Percentiles rank a stretch among this genome's conserved stretches.
These are phyloP conservation scores for Vitis rotundifolia DNA, from an alignment of 164 flowering plant species.

Conservation along the genomic window DNA sequence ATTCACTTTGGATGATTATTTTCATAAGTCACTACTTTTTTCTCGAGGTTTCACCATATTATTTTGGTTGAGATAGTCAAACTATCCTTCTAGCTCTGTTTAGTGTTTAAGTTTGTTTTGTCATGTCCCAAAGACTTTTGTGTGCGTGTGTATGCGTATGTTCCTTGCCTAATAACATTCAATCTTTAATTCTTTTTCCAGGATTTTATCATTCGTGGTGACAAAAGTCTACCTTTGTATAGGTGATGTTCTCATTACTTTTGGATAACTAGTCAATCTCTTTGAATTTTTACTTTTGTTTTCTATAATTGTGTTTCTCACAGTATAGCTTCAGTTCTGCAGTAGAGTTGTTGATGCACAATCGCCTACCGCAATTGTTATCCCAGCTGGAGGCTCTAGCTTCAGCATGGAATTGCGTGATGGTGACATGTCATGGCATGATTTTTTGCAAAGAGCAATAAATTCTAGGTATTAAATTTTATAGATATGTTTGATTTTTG, in stretches of 20 bases:
- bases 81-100: too few species aligned
- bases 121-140: too few species aligned
- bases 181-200: conserved; percentile 19
- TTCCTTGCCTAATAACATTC: background rate
- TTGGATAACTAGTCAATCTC: background rate
- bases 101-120: too few species aligned
- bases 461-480: conserved; percentile 42
- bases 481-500: background rate
- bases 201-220: conserved; percentile 87
- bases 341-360: conserved; percentile 87
- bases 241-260: conserved; percentile 51
- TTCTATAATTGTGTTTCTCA: conserved; percentile 18
- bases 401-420: conserved; percentile 53
- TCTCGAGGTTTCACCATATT: too few species aligned
- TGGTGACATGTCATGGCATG: conserved; percentile 73
- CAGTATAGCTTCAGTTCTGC: conserved; percentile 30
- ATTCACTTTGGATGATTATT: too few species aligned
- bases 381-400: conserved; percentile 55
- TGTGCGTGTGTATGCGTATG: background rate
- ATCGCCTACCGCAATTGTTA: conserved; percentile 77
- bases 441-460: conserved; percentile 60
- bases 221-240: conserved; percentile 70
- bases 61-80: too few species aligned
- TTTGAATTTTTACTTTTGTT: background rate
- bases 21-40: too few species aligned